Evolutionary conservation across 1,139 yeast species (phyloP).

Genomic region (Yamadazyma triangularis): DNA sequence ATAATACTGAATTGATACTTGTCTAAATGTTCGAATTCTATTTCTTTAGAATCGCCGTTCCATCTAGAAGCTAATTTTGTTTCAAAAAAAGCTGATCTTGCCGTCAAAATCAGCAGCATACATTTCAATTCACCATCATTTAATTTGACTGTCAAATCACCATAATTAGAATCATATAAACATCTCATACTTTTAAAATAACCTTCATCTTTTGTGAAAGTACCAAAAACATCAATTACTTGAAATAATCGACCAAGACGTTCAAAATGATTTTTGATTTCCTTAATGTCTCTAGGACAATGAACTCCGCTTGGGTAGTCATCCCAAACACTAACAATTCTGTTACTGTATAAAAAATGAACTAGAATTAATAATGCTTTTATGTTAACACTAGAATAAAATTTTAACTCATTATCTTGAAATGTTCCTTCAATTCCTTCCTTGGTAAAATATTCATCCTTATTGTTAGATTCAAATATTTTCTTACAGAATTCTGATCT

Average conservation of each 20-base stretch:
- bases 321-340: constrained; percentile 22
- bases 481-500: constrained; percentile 25
- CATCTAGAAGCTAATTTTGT: constrained; percentile 55
- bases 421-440: constrained; percentile 21
- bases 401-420: constrained; percentile 12
- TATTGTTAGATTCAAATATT: constrained; percentile 15
- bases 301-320: constrained; percentile 14
- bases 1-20: constrained; percentile 45
- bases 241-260: constrained; percentile 16
- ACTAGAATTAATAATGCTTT: constrained; percentile 28
- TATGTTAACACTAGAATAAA: constrained; percentile 17
- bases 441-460: constrained; percentile 13
- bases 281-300: constrained; percentile 17
- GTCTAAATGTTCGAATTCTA: constrained; percentile 42
- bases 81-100: constrained; percentile 63
- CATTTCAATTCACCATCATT: constrained; percentile 38
- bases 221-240: constrained; percentile 14
- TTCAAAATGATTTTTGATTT: constrained; percentile 17
- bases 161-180: constrained; percentile 10
- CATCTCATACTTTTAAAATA: constrained; percentile 12
- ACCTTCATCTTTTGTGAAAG: constrained; percentile 9
- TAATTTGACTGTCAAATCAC: constrained; percentile 21
- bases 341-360: constrained; percentile 32
- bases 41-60: constrained; percentile 22
- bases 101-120: constrained; percentile 48